A percentile compares a stretch with the other conserved stretches of the same genome.
These are phyloP conservation scores for Nicotiana attenuata DNA, from an alignment of 257 asterid genomes.

Conservation along the genomic window DNA sequence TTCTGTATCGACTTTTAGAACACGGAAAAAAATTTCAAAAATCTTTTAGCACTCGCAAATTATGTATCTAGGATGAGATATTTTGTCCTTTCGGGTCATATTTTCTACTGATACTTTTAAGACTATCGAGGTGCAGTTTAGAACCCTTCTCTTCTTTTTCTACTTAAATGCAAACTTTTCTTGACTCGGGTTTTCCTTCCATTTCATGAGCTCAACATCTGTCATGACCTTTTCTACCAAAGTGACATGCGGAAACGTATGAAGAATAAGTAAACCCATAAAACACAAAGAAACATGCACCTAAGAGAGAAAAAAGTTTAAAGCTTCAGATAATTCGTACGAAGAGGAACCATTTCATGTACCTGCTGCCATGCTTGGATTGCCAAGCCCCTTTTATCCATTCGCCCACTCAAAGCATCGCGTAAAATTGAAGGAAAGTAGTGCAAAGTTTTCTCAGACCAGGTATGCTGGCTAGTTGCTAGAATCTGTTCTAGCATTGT, in stretches of 20 bases:
- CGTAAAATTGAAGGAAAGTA: constrained; percentile 81
- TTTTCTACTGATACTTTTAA: background rate
- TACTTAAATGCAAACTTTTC: background rate
- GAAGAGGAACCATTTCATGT: constrained; percentile 10
- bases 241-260: background rate
- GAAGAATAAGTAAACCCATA: background rate
- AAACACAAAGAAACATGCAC: background rate
- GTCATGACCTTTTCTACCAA: background rate
- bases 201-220: background rate
- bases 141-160: background rate
- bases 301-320: background rate
- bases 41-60: background rate
- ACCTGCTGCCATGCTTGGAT: constrained; percentile 98
- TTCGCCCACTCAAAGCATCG: constrained; percentile 79
- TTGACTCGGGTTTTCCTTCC: background rate
- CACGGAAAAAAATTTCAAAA: background rate
- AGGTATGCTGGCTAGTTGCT: constrained; percentile 93
- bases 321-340: background rate
- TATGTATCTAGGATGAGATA: background rate
- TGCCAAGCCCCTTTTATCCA: constrained; percentile 77
- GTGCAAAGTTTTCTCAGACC: constrained; percentile 96
- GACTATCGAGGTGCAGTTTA: background rate
- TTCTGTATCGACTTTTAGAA: background rate
- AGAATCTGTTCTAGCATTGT: constrained; percentile 93
- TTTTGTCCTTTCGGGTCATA: background rate